Evolutionary conservation across 768 basidiomycete genomes (phyloP).

Genomic region (Rhizopogon vulgaris): DNA sequence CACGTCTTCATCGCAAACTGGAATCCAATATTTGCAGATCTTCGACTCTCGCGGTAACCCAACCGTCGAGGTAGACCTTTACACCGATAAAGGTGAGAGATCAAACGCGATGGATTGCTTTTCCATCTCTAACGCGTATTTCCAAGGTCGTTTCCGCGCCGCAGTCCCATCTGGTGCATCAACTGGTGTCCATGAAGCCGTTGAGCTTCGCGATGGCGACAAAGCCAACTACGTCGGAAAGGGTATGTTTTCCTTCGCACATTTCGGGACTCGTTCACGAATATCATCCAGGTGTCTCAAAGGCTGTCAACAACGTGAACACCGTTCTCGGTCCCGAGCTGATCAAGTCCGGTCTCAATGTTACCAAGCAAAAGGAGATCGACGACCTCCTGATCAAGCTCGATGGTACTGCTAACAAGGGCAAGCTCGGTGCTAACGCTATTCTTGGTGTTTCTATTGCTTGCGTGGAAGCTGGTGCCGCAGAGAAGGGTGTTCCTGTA

Average conservation of each 20-base stretch:
- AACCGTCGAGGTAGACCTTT: conserved; percentile 89
- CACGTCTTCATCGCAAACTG: conserved; percentile 1
- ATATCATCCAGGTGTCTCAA: conserved; percentile 64
- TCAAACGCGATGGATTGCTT: conserved; percentile 6
- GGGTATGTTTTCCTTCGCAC: conserved; percentile 43
- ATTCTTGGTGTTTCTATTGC: conserved; percentile 99
- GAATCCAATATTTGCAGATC: conserved; percentile 53
- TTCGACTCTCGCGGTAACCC: conserved; percentile 99
- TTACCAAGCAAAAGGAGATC: conserved; percentile 90
- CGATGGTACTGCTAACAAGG: conserved; percentile 97
- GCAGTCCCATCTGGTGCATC: conserved; percentile 98
- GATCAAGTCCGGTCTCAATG: conserved; percentile 75
- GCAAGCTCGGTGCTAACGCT: conserved; percentile 97
- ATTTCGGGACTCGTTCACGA: background rate
- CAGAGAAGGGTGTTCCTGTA: conserved; percentile 90
- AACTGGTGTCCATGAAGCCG: conserved; percentile 96
- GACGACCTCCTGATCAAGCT: conserved; percentile 98
- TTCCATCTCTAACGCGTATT: conserved; percentile 3
- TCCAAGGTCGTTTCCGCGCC: conserved; percentile 82
- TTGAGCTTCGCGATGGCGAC: conserved; percentile 97
- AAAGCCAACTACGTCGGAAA: conserved; percentile 92
- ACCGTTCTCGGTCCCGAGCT: conserved; percentile 82
- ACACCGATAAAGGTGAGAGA: conserved; percentile 77
- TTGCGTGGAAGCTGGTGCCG: conserved; percentile 87
- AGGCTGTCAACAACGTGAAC: conserved; percentile 96